These are phyloP conservation scores for Saccharomycopsis lassenensis DNA, from an alignment of 805 yeast species.

Conservation along the genomic window DNA sequence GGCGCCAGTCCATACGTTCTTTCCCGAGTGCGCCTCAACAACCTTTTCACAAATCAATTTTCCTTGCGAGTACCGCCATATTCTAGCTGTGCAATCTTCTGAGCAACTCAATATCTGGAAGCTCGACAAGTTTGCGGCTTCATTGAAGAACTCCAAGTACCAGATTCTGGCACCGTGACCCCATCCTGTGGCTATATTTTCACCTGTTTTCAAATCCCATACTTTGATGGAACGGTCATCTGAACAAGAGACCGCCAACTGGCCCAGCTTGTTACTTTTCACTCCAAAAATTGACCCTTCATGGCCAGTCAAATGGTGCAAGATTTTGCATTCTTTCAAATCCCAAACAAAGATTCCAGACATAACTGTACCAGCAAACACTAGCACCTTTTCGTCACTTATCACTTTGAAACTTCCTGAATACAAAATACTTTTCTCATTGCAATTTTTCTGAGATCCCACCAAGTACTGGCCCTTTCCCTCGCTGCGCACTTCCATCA, in stretches of 20 bases:
- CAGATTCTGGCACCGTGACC: constrained; percentile 95
- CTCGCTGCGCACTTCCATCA: constrained; percentile 28
- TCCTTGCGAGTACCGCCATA: constrained; percentile 42
- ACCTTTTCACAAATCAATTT: constrained; percentile 33
- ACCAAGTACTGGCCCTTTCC: constrained; percentile 22
- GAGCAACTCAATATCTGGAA: constrained; percentile 50
- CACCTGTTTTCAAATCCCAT: constrained; percentile 53
- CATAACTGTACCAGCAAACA: constrained; percentile 92
- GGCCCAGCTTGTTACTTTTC: constrained; percentile 43
- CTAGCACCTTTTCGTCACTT: constrained; percentile 31
- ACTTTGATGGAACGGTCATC: constrained; percentile 85
- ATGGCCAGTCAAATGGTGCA: constrained; percentile 58
- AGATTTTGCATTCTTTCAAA: constrained; percentile 22
- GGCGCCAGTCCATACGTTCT: constrained; percentile 80
- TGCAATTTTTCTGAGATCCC: constrained; percentile 29
- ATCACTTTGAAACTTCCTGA: constrained; percentile 64
- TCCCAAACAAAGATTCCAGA: constrained; percentile 81
- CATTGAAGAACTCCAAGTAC: constrained; percentile 51
- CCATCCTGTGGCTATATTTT: constrained; percentile 73
- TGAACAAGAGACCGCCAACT: constrained; percentile 66
- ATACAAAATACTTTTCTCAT: constrained; percentile 74
- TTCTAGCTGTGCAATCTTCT: constrained; percentile 78
- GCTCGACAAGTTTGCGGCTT: too few species aligned
- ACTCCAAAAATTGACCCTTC: constrained; percentile 90
- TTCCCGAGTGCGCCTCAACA: constrained; percentile 68